phyloP scores from a whole-genome alignment of 768 basidiomycete genomes.

The Suillus placidus region DNA sequence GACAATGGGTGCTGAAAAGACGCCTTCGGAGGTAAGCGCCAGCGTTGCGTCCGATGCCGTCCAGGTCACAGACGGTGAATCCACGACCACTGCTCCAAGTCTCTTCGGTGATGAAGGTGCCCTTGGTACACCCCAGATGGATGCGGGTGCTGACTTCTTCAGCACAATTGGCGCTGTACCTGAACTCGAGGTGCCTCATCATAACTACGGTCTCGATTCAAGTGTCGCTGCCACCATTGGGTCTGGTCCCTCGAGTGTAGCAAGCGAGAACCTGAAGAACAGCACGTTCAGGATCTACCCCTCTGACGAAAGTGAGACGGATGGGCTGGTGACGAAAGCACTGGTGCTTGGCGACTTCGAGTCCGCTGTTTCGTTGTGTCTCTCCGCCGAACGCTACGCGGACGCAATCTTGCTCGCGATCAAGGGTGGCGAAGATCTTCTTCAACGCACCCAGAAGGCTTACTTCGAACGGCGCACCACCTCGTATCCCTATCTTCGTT shows the following conservation, averaged over 20 bases:
- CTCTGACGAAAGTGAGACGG: conserved; percentile 80
- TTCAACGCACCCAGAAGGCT: conserved; percentile 86
- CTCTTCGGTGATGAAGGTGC: conserved; percentile 80
- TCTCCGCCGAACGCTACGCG: conserved; percentile 87
- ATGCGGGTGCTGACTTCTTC: conserved; percentile 86
- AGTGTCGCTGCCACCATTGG: conserved; percentile 95
- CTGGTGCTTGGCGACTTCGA: conserved; percentile 95
- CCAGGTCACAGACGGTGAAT: conserved; percentile 68
- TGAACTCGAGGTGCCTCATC: conserved; percentile 72
- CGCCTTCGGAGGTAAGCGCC: conserved; percentile 69
- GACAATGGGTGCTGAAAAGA: conserved; percentile 36
- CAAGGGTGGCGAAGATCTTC: conserved; percentile 84
- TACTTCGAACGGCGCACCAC: conserved; percentile 87
- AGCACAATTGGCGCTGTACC: conserved; percentile 66
- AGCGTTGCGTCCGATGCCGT: conserved; percentile 66
- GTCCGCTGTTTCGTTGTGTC: conserved; percentile 88
- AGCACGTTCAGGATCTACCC: conserved; percentile 93
- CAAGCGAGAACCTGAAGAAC: conserved; percentile 71
- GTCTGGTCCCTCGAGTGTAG: conserved; percentile 83
- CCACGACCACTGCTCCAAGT: conserved; percentile 84
- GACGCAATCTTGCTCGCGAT: conserved; percentile 95
- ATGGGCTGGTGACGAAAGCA: conserved; percentile 87
- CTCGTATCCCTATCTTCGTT: conserved; percentile 81
- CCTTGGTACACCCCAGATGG: conserved; percentile 64
- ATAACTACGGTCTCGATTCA: conserved; percentile 79